Evolutionary conservation across 768 basidiomycete species (phyloP).

Genomic region (Podaxis sp.): DNA sequence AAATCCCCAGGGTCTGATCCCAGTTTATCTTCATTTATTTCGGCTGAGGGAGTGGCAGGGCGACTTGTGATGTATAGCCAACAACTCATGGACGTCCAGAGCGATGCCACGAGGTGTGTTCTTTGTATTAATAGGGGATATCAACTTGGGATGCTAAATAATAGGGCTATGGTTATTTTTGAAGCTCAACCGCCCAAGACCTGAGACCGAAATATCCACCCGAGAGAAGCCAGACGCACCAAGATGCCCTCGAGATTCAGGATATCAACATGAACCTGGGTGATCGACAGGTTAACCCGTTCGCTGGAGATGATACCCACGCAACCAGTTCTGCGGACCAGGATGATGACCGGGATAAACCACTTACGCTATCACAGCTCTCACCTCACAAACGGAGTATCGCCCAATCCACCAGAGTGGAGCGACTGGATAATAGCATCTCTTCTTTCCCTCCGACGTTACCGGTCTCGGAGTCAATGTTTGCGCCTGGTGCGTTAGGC

Average conservation of each 20-base stretch:
- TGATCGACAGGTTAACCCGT: slow-evolving; percentile 3
- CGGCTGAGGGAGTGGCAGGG: slow-evolving; percentile 40
- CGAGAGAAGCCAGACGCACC: not conserved
- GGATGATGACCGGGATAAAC: slow-evolving; percentile 17
- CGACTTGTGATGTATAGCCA: slow-evolving; percentile 52
- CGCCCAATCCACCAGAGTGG: not conserved
- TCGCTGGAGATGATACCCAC: not conserved
- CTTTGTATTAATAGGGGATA: not conserved
- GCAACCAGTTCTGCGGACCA: not conserved
- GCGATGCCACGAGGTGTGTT: slow-evolving; percentile 42
- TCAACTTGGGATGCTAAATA: slow-evolving; percentile 5
- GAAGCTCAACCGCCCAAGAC: not conserved
- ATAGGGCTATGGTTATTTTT: slow-evolving; percentile 17
- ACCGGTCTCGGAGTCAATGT: not conserved
- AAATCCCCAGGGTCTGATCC: slow-evolving; percentile 20
- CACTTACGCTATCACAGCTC: slow-evolving; percentile 50
- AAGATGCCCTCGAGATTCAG: not conserved
- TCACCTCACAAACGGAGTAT: slow-evolving; percentile 37
- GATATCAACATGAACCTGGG: slow-evolving; percentile 2
- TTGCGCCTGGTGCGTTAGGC: slow-evolving; percentile 12
- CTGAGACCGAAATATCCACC: not conserved
- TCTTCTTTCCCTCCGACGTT: slow-evolving; percentile 1
- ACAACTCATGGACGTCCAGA: slow-evolving; percentile 34
- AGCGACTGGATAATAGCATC: not conserved
- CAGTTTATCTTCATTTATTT: slow-evolving; percentile 28